A percentile compares a stretch with the other conserved stretches of the same genome.
Conservation (phyloP, 1,284 basidiomycete genomes). For the Leccinum subatratum region DNA sequence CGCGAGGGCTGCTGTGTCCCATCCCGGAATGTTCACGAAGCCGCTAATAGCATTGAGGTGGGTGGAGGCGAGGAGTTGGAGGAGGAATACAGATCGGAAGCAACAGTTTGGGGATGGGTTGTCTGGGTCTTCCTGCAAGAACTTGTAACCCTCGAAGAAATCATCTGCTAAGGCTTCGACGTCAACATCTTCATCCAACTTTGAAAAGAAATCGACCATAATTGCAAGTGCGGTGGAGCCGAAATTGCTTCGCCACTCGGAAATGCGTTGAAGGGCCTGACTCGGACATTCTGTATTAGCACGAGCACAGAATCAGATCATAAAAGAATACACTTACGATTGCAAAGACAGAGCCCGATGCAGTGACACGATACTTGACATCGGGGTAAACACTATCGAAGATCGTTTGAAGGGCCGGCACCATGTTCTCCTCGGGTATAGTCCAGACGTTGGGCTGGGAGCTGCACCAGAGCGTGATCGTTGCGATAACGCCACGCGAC, state of each 20-base stretch:
- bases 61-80: neutral
- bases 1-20: neutral
- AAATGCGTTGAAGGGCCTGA: conserved; percentile 6
- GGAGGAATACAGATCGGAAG: neutral
- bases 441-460: neutral
- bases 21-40: neutral
- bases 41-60: neutral
- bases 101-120: too few species aligned
- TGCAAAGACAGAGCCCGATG: conserved; percentile 2
- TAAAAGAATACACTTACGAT: neutral
- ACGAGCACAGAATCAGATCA: neutral
- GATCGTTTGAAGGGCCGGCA: neutral
- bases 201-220: conserved; percentile 9
- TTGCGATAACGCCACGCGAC: neutral
- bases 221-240: conserved; percentile 7
- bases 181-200: neutral
- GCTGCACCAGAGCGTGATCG: neutral
- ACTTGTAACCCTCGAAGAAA: neutral
- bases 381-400: conserved; percentile 2
- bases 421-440: neutral
- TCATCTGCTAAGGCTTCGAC: neutral
- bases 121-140: neutral
- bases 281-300: neutral
- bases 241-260: conserved; percentile 12
- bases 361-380: conserved; percentile 6